phyloP scores from a whole-genome alignment of 768 basidiomycete species.

The Fistulinella prunicolor region DNA sequence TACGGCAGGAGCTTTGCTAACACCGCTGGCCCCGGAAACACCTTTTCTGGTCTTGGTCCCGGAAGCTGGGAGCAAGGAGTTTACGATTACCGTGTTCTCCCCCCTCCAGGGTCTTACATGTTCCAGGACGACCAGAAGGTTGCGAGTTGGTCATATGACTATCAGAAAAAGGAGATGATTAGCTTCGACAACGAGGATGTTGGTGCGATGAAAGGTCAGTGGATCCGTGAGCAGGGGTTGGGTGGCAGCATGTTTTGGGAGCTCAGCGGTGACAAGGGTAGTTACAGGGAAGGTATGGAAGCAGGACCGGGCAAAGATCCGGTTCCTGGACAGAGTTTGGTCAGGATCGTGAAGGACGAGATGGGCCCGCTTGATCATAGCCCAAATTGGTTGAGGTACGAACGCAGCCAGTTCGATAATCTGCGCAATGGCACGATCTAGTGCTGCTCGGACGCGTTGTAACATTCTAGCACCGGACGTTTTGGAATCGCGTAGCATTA shows the following conservation, averaged over 20 bases:
- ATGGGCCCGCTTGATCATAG: constrained; percentile 71
- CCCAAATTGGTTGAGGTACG: constrained; percentile 82
- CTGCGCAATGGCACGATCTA: constrained; percentile 62
- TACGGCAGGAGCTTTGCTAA: constrained; percentile 91
- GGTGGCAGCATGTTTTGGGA: constrained; percentile 98
- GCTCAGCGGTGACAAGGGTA: constrained; percentile 81
- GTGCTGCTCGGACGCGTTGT: background rate
- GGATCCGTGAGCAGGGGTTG: constrained; percentile 70
- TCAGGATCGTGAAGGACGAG: constrained; percentile 70
- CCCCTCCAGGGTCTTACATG: constrained; percentile 66
- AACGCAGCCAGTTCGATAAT: constrained; percentile 76
- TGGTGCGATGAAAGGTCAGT: constrained; percentile 72
- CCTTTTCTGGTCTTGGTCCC: constrained; percentile 78
- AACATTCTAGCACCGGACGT: background rate
- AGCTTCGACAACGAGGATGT: constrained; percentile 76
- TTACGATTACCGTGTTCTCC: constrained; percentile 93
- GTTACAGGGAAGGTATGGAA: constrained; percentile 68
- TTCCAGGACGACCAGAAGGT: constrained; percentile 61
- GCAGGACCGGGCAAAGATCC: constrained; percentile 70
- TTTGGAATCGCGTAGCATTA: constrained; percentile 1
- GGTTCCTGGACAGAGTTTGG: constrained; percentile 67
- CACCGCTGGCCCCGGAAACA: constrained; percentile 75
- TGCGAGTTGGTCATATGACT: constrained; percentile 86
- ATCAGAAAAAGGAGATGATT: constrained; percentile 71
- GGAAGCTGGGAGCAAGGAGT: constrained; percentile 90